Evolutionary conservation across 2,329 filamentous ascomycete genomes (phyloP), one percentile per base, ranked within the genome.

Genomic region (Fusarium sp.): DNA sequence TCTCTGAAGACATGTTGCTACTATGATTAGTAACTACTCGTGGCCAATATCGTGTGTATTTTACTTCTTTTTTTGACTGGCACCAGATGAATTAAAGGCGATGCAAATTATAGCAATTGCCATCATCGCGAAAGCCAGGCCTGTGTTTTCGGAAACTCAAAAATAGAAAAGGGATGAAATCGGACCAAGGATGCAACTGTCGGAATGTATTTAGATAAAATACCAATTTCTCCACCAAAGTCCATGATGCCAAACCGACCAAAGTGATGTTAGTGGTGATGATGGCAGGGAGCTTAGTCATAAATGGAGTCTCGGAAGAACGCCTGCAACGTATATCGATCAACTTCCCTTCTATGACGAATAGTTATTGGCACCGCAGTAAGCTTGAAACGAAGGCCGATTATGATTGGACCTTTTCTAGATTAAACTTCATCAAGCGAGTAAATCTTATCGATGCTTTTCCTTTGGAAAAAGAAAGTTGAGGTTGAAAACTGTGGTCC

Each of bases 41-140:
- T 1, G 7, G 10, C 4, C 20, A n/a, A 7, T 5, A 12, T 3
- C 15, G n/a, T 7, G 2, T 1, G 7, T 7, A 17, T 6, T 22
- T 6, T 14, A 3, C 12, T 8, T 47, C 3, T 2, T 4, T 47
- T 31, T 31, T 31, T n/a, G 4, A 9, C n/a, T 31, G 7, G 5
- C 20, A 31, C n/a, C 10, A 33, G 10, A 31, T 31, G 18, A 4
- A 18, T 27, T 10, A 13, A 8, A 12, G 9, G 27, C 13, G 9
- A 8, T 47, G 9, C 18, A n/a, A 7, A 17, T 31, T 2, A 4
- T 3, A n/a, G 45, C n/a, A 17, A 12, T 14, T n/a, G 1, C 18
- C 20, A 47, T 17, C 4, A 31, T 17, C 4, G 5, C 7, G 7
- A 9, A 33, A 17, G 29, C 20, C 11, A 33, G 15, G 10, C 20